Conservation (phyloP, 148 eudicot species). For the Gaultheria prostrata region DNA sequence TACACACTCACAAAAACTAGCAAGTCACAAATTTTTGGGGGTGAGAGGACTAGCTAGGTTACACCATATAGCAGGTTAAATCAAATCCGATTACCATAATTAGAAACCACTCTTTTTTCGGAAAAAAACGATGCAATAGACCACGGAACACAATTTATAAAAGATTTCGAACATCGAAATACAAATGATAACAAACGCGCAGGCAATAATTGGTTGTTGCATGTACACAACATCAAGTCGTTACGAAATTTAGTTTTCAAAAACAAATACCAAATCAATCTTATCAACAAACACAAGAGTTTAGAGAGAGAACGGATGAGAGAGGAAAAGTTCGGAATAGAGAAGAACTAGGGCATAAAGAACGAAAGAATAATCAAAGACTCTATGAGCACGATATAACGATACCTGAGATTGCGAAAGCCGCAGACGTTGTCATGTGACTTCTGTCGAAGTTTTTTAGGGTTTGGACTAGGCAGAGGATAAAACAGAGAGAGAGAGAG, state of each 20-base stretch:
- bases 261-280: neutral
- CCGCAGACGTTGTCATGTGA: neutral
- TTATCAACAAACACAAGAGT: neutral
- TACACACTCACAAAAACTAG: neutral
- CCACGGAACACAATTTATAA: neutral
- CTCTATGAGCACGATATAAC: neutral
- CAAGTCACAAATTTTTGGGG: neutral
- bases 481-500: neutral
- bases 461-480: conserved; percentile 10
- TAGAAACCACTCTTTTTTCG: too few species aligned
- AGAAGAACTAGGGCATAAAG: conserved; percentile 13
- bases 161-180: neutral
- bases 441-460: neutral
- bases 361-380: neutral
- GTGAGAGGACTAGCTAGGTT: too few species aligned
- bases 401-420: conserved; percentile 14
- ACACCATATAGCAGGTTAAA: neutral
- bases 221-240: neutral
- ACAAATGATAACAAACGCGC: neutral
- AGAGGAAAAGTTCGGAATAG: neutral
- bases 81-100: neutral
- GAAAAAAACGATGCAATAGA: neutral
- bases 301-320: neutral
- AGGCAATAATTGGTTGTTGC: neutral
- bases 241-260: neutral